A percentile compares a stretch with the other conserved stretches of the same genome.
Evolutionary conservation across 2,329 filamentous ascomycete species (phyloP).

Genomic region (Ambrosiella cleistominuta): DNA sequence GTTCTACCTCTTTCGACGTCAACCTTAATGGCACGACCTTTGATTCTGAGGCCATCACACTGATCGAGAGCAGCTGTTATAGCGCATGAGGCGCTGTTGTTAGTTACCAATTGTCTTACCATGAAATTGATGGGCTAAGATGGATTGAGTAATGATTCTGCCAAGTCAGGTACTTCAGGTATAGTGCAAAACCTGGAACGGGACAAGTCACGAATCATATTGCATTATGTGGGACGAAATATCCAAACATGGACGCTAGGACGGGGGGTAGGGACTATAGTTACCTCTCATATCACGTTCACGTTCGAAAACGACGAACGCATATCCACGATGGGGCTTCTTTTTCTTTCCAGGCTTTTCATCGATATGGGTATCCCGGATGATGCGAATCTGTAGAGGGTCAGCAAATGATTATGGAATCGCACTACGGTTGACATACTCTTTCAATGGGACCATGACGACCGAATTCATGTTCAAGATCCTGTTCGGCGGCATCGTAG

Average conservation of each 20-base stretch:
- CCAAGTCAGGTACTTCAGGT: not conserved
- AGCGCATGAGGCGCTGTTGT: constrained; percentile 44
- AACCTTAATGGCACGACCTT: constrained; percentile 78
- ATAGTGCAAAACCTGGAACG: not conserved
- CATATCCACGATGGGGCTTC: constrained; percentile 76
- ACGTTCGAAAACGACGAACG: constrained; percentile 90
- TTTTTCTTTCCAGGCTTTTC: constrained; percentile 52
- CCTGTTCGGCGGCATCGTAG: constrained; percentile 75
- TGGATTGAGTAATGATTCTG: not conserved
- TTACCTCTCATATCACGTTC: constrained; percentile 99
- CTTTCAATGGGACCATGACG: constrained; percentile 88
- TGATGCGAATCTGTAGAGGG: constrained; percentile 56
- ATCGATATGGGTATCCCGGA: constrained; percentile 55
- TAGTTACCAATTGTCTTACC: constrained; percentile 44
- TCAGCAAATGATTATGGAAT: constrained; percentile 13
- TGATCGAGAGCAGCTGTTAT: constrained; percentile 72
- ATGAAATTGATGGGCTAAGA: constrained; percentile 14
- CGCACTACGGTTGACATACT: constrained; percentile 30
- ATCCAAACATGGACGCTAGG: constrained; percentile 11
- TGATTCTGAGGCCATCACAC: constrained; percentile 79
- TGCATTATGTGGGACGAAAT: not conserved
- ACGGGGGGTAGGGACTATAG: constrained; percentile 20
- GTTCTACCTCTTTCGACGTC: constrained; percentile 94
- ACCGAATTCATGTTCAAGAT: constrained; percentile 84
- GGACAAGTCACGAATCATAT: not conserved